Base-by-base conservation (phyloP, 1,284 basidiomycete species). In the Sporisorium scitamineum region DNA sequence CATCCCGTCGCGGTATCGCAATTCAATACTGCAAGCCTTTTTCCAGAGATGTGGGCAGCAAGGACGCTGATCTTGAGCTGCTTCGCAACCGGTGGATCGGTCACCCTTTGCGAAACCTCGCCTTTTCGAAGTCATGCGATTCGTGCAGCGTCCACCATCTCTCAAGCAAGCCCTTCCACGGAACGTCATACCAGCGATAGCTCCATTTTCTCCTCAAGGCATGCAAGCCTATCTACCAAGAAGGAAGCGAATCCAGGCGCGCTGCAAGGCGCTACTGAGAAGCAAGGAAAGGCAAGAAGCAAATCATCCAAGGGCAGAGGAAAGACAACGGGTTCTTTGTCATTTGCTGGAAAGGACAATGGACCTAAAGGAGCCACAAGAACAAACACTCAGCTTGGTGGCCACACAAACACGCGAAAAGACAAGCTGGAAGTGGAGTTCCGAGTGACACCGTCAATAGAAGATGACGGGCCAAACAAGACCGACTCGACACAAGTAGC, bases 141-240 rank as follows among this genome's bases (percentile, higher is more conserved):
- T 10, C 65, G 59, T 31, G 24, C 47, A 4, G 42, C 58, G 18
- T 61, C 65, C 6, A 68, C 51, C n/a, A 22, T 44, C 26, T 5
- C 50, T 3, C 52, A 31, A 5, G 10, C 45, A 6, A 34, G 20
- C n/a, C 14, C 14, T 2, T 16, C 27, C 20, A 10, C 27, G 7
- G 29, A 3, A 13, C 48, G 29, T 10, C 2, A 13, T 2, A n/a
- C n/a, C 5, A n/a, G 14, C 14, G n/a, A 9, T 7, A 10, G 3
- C 39, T 10, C 6, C 8, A 9, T 6, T 9, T 16, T 42, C 14
- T 3, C n/a, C 18, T 42, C 29, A 0, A 11, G 8, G 1, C 16
- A 32, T 9, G n/a, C 27, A 5, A 13, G 8, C 47, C 10, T 3
- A n/a, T 5, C 26, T 18, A 2, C 16, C 0, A 20, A 8, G 2